Base-by-base conservation (phyloP, 2,329 filamentous ascomycete genomes). In the Penicillium sp. region DNA sequence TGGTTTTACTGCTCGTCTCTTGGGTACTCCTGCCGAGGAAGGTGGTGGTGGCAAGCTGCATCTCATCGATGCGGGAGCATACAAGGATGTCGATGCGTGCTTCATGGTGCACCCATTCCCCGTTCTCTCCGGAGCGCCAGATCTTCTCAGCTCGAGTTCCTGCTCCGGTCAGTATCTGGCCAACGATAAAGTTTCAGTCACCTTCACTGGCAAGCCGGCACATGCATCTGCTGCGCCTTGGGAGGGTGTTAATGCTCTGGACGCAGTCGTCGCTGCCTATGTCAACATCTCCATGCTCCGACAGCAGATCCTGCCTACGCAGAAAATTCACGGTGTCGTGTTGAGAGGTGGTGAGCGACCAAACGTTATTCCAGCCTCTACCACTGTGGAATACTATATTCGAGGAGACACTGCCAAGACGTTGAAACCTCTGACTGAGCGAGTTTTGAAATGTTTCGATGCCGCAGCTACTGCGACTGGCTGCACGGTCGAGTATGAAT, bases 161-260 rank as follows among this genome's bases (percentile, higher is more conserved):
- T 54, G 44, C 20, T 33, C 46, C 0, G 53, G 48, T 0, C 31
- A 48, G 46, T 60, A 60, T 20, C 58, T 71, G 14, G 67, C 67
- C 2, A 64, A 68, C 25, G 54, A 69, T 20, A 66, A 67, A 36
- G 55, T 72, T 10, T 40, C 51, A 5, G 69, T 75, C 10, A 72
- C 70, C 22, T 79, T 77, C 53, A 68, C 64, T 1, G 82, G 82
- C 0, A 75, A 76, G 35, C 77, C 78, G 42, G 79, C 81, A 0
- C 81, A 84, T 62, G 81, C 80, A 0, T 81, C 77, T 1, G 76
- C 76, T 3, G 76, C 69, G 5, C 81, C 81, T 0, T 84, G 80
- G 81, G 70, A 80, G 13, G 81, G 81, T 0, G 73, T 79, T 57
- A 84, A 84, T 63, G 81, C 81, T 0, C 72, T 84, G 1, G 81